Evolutionary conservation across 2,329 filamentous ascomycete species (phyloP).

Genomic region (Biscogniauxia mediterranea): DNA sequence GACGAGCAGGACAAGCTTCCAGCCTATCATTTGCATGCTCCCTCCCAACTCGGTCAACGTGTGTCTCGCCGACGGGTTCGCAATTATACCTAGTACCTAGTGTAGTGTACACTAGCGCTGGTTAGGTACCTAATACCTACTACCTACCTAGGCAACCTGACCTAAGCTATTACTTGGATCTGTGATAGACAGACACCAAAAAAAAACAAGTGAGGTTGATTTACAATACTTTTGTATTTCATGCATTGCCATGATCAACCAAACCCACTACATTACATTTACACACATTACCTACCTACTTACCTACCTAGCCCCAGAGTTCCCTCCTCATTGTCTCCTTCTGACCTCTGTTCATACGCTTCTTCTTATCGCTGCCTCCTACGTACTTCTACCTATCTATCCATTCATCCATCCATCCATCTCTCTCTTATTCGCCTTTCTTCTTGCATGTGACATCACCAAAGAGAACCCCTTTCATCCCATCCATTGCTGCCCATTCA

Average conservation of each 20-base stretch:
- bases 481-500: not conserved
- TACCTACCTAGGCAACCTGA: too few relatives aligned
- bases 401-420: too few relatives aligned
- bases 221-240: not conserved
- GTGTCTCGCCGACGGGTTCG: not conserved
- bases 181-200: not conserved
- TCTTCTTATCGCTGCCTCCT: too few relatives aligned
- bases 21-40: not conserved
- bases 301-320: not conserved
- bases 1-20: not conserved
- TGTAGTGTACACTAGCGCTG: too few relatives aligned
- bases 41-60: not conserved
- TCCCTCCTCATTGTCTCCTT: not conserved
- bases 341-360: not conserved
- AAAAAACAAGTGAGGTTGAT: not conserved
- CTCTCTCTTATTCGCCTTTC: not conserved
- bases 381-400: too few relatives aligned
- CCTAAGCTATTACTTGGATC: not conserved
- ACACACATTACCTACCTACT: too few relatives aligned
- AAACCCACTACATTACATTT: not conserved
- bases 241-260: not conserved
- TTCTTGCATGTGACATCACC: slow-evolving; percentile 24
- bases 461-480: not conserved
- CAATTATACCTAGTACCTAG: not conserved
- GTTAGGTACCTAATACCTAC: too few relatives aligned